Percentiles rank a stretch among this genome's conserved stretches.
phyloP scores from a whole-genome alignment of 2,329 filamentous ascomycete species.

The Neonectria ditissima region DNA sequence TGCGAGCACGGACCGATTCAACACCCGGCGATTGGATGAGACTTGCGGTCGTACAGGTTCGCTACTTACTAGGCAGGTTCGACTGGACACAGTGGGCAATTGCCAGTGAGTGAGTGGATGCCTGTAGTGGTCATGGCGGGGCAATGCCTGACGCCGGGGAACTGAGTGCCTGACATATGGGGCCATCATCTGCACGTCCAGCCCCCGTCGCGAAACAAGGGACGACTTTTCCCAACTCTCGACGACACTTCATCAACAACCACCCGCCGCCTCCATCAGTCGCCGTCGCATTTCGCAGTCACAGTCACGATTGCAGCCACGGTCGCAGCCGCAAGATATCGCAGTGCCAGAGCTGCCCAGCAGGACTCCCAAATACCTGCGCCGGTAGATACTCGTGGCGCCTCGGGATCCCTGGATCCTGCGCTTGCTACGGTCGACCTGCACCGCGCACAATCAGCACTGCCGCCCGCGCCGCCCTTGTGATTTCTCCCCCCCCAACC shows the following conservation, averaged over 20 bases:
- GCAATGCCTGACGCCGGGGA: conserved; percentile 25
- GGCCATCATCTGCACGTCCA: conserved; percentile 42
- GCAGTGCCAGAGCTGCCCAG: conserved; percentile 35
- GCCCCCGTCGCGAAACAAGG: conserved; percentile 42
- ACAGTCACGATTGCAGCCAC: conserved; percentile 30
- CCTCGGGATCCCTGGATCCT: conserved; percentile 30
- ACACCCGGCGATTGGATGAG: conserved; percentile 42
- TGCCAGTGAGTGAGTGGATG: conserved; percentile 27
- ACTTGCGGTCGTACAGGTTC: conserved; percentile 1
- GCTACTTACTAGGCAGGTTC: conserved; percentile 9
- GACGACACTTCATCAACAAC: conserved; percentile 49
- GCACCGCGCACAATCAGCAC: conserved; percentile 31
- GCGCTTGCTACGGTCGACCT: conserved; percentile 33
- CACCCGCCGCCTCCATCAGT: conserved; percentile 41
- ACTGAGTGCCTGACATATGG: conserved; percentile 50
- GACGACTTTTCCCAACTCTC: conserved; percentile 48
- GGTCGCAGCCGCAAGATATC: conserved; percentile 40
- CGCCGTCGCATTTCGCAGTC: conserved; percentile 26
- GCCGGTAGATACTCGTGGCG: conserved; percentile 38
- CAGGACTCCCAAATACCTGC: conserved; percentile 36
- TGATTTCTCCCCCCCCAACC: conserved; percentile 41
- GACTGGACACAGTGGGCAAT: conserved; percentile 26
- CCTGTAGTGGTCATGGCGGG: conserved; percentile 31
- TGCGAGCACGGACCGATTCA: conserved; percentile 46
- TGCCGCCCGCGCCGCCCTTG: conserved; percentile 36